phyloP scores from a whole-genome alignment of 1,284 basidiomycete genomes.

The Microbotryum scabiosae region DNA sequence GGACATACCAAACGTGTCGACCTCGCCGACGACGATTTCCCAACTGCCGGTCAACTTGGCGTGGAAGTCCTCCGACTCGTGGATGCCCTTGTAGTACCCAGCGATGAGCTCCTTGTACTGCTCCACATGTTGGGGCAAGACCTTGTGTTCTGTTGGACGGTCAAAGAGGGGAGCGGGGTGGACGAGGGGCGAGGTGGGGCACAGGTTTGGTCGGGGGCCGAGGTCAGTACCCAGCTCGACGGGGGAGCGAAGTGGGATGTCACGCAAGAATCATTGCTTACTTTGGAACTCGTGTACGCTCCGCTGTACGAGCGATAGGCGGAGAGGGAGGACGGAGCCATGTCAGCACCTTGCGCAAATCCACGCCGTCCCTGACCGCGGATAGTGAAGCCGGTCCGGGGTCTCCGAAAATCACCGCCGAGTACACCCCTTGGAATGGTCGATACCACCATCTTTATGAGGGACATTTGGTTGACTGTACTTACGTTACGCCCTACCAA shows the following conservation, averaged over 20 bases:
- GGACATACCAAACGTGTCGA: conserved; percentile 64
- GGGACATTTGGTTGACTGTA: background rate
- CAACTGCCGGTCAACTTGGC: conserved; percentile 85
- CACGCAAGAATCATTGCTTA: conserved; percentile 42
- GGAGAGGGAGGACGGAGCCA: background rate
- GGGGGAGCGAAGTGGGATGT: too few relatives aligned
- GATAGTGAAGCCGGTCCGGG: too few relatives aligned
- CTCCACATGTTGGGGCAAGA: conserved; percentile 66
- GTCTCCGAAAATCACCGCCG: background rate
- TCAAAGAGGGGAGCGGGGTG: background rate
- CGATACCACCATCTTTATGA: conserved; percentile 46
- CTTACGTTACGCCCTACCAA: conserved; percentile 63
- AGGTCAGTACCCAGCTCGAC: background rate
- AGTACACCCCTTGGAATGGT: too few relatives aligned
- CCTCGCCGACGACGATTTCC: conserved; percentile 77
- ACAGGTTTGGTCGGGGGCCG: background rate
- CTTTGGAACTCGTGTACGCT: conserved; percentile 73
- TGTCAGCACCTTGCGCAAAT: background rate
- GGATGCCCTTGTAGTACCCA: conserved; percentile 68
- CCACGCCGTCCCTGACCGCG: too few relatives aligned
- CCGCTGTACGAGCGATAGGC: conserved; percentile 12
- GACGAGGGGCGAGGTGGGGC: background rate
- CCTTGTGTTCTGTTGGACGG: conserved; percentile 56
- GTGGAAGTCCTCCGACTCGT: conserved; percentile 59
- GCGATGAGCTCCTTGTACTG: conserved; percentile 64